Conservation (phyloP, 768 basidiomycete species). For the Artomyces pyxidatus region DNA sequence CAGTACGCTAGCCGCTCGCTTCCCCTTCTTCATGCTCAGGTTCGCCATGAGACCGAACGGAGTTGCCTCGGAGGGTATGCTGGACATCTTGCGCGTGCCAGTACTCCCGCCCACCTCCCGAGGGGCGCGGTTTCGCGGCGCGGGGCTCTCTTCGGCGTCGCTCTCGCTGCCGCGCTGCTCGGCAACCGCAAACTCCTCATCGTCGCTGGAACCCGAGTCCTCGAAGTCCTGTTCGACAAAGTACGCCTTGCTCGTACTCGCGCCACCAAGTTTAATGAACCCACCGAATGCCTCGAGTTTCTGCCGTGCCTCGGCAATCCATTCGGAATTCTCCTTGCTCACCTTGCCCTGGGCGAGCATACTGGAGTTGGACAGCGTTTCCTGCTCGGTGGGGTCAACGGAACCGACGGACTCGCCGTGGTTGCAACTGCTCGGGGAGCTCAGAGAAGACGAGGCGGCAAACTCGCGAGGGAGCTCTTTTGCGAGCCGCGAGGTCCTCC, state of each 20-base stretch:
- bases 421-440: slow-evolving; percentile 15
- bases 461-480: slow-evolving; percentile 10
- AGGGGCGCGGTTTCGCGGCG: slow-evolving; percentile 23
- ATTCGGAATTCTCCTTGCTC: slow-evolving; percentile 55
- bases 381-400: background rate
- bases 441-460: slow-evolving; percentile 11
- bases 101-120: no score
- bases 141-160: slow-evolving; percentile 28
- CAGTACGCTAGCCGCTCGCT: slow-evolving; percentile 14
- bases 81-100: slow-evolving; percentile 40
- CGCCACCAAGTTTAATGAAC: slow-evolving; percentile 55
- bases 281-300: slow-evolving; percentile 61
- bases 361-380: no score
- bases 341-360: slow-evolving; percentile 14
- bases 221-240: slow-evolving; percentile 20
- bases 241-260: slow-evolving; percentile 41
- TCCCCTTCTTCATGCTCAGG: slow-evolving; percentile 39
- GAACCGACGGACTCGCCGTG: background rate
- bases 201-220: slow-evolving; percentile 28
- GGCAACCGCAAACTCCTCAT: slow-evolving; percentile 36
- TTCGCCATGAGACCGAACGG: slow-evolving; percentile 76
- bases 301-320: slow-evolving; percentile 69
- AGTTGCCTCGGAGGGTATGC: slow-evolving; percentile 50
- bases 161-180: slow-evolving; percentile 7
- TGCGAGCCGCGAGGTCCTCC: slow-evolving; percentile 9